phyloP scores from a whole-genome alignment of 2,329 filamentous ascomycete species.

The Penicillium sp. region DNA sequence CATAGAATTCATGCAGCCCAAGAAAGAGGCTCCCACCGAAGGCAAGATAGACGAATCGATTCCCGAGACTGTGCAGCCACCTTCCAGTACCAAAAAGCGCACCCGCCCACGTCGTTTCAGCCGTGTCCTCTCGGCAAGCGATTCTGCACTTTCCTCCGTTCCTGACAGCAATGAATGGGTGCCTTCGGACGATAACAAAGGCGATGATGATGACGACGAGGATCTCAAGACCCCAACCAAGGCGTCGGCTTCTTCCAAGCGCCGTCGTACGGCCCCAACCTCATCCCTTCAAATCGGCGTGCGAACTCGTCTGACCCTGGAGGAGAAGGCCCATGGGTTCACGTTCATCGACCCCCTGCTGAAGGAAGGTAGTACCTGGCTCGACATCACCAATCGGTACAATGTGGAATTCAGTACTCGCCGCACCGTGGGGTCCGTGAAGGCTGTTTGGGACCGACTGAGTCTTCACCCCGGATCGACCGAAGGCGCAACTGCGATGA shows the following conservation, averaged over 20 bases:
- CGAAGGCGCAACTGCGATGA: background rate
- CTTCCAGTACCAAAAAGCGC: background rate
- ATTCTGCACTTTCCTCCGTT: background rate
- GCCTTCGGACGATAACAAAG: background rate
- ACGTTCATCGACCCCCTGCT: background rate
- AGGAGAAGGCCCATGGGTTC: background rate
- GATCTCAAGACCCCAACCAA: background rate
- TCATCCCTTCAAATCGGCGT: background rate
- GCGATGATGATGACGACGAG: background rate
- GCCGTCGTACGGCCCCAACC: background rate
- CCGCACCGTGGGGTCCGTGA: background rate
- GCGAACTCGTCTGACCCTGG: background rate
- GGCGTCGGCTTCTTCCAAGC: background rate
- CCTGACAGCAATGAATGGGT: background rate
- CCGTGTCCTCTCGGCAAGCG: background rate
- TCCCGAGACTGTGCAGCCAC: background rate
- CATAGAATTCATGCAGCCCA: background rate
- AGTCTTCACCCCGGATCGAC: background rate
- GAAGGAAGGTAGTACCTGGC: background rate
- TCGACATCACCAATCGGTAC: background rate
- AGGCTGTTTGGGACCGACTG: background rate
- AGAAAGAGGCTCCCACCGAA: background rate
- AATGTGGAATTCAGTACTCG: background rate
- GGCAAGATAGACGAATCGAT: background rate
- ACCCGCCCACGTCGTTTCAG: background rate